Base-by-base conservation (phyloP, 2,329 filamentous ascomycete genomes). In the Colletotrichum siamense region DNA sequence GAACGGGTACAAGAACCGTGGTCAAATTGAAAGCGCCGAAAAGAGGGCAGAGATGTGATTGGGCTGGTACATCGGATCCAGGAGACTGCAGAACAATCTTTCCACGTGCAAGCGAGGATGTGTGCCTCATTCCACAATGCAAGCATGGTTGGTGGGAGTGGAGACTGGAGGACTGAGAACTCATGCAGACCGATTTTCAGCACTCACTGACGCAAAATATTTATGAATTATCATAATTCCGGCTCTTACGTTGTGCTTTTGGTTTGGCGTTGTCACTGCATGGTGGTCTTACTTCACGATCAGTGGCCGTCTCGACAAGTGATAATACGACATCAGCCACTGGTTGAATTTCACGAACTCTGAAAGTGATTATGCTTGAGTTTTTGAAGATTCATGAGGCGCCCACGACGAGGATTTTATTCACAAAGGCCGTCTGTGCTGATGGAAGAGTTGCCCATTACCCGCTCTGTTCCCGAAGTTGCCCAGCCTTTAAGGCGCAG, bases 341-440 rank as follows among this genome's bases (percentile, higher is more conserved):
- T 39, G 16, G 0, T 39, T 39, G 36, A 3, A 39, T 1, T 9
- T 39, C 16, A 39, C 16, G 8, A 39, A 3, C 2, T 18, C 36
- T 39, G 2, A 3, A 39, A 39, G 1, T 18, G 39, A 44, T n/a
- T n/a, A 2, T 44, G 39, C 39, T 2, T 44, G 34, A 44, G 9
- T 44, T 18, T 44, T 10, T 6, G 44, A 49, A 1, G n/a, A 0
- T 7, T 49, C 18, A n/a, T 49, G 22, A 22, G 18, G 0, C 0
- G 44, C n/a, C 18, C 0, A 49, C 1, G 0, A 22, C n/a, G 18
- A 1, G 44, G 44, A 22, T 22, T 49, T 44, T 44, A n/a, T 44
- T 2, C 0, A 13, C 9, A 49, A 12, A 49, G 44, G 44, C 39
- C 1, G 1, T n/a, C 9, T 44, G 36, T 18, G 1, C 36, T 49